Evolutionary conservation across 176 grass and related monocot species (phyloP), one percentile per base, ranked within the genome.

Genomic region (Triticum dicoccoides): DNA sequence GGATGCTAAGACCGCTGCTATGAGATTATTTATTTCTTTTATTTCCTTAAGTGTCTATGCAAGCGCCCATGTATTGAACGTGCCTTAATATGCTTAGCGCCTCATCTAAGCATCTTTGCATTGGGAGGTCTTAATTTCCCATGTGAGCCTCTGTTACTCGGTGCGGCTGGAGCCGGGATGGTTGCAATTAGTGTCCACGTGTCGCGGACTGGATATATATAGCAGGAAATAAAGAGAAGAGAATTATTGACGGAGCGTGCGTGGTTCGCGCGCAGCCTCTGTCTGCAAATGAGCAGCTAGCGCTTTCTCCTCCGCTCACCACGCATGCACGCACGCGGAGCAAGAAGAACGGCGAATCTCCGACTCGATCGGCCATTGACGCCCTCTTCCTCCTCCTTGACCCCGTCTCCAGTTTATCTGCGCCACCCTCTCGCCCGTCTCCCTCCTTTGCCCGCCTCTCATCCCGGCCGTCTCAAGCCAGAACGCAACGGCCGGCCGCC

Each of bases 321-420:
- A 2, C 2, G 73, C 45, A 72, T 59, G 82, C 38, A 76, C 4
- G 69, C 52, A 45, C 38, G 56, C 54, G 82, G 52, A 62, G 35
- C 54, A 84, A 74, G 82, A 84, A 83, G 62, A 74, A 74, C 44
- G 54, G 35, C 69, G 75, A 63, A 45, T 84, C 81, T 23, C 51
- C 51, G 67, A 12, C 38, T 39, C 1, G 54, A 80, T 81, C 77
- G 18, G 67, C 78, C 86, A 76, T 82, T 82, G 75, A 37, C 35
- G 51, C 29, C 69, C 25, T 17, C 73, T 71, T 9, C 37, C 82
- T 42, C 56, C 15, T 61, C 32, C 9, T 21, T 37, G 67, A 72
- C 44, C 68, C 80, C 39, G 41, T 45, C 82, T 25, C 11, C 27
- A 15, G 11, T 47, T 64, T 34, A 81, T 68, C 79, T n/a, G 44